A percentile compares a stretch with the other conserved stretches of the same genome.
Evolutionary conservation across 768 basidiomycete genomes (phyloP).

Genomic region (Polyporus arcularius): DNA sequence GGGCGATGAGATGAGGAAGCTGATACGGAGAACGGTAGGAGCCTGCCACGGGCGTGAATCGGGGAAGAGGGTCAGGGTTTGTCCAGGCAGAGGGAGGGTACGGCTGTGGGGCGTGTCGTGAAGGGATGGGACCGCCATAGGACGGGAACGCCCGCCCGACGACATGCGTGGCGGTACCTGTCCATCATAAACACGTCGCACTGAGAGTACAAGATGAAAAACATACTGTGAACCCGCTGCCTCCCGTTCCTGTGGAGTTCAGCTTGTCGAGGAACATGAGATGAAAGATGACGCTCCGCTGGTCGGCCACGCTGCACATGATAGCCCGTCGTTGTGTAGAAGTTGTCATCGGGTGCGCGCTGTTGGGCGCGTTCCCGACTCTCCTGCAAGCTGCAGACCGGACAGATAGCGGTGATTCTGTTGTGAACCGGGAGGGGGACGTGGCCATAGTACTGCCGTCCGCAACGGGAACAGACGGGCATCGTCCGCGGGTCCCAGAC

Average conservation of each 20-base stretch:
- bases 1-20: constrained; percentile 1
- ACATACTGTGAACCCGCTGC: not conserved
- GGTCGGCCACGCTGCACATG: not conserved
- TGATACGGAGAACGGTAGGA: not conserved
- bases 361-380: not conserved
- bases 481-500: not conserved
- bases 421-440: not conserved
- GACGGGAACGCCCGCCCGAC: not conserved
- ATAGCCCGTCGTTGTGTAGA: not conserved
- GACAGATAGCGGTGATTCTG: not conserved
- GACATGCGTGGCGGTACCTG: not conserved
- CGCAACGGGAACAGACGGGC: not conserved
- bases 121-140: not conserved
- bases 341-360: not conserved
- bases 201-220: not conserved
- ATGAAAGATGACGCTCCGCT: not conserved
- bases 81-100: not conserved
- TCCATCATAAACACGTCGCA: not conserved
- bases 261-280: not conserved
- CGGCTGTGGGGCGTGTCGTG: not conserved
- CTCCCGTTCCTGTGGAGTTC: not conserved
- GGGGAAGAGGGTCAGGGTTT: not conserved
- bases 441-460: not conserved
- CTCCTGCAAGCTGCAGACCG: not conserved
- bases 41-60: not conserved